Conservation (phyloP, 768 basidiomycete genomes). For the Russula sp. region DNA sequence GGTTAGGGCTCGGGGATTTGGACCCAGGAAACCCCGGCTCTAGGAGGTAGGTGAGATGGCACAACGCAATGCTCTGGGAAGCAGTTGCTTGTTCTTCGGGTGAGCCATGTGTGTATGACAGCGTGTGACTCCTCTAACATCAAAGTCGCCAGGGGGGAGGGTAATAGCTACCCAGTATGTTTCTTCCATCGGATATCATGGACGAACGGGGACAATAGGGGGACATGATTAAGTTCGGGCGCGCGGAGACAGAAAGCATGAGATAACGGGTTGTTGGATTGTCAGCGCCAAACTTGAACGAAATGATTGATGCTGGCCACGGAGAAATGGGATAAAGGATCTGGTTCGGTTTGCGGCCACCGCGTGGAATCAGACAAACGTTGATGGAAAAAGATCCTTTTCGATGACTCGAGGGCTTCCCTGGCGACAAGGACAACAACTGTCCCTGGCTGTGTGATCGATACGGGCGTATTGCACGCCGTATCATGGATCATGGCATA, state of each 20-base stretch:
- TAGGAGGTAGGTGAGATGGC: background rate
- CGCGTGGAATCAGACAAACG: background rate
- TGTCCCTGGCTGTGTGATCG: conserved; percentile 9
- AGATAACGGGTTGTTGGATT: conserved; percentile 10
- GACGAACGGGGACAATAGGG: background rate
- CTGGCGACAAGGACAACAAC: conserved; percentile 4
- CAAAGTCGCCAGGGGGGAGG: background rate
- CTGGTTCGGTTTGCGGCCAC: conserved; percentile 23
- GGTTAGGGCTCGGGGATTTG: background rate
- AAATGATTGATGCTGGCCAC: background rate
- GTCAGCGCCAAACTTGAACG: conserved; percentile 1
- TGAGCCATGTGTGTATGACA: background rate
- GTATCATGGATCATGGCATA: background rate
- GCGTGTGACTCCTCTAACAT: background rate
- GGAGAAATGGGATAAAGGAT: background rate
- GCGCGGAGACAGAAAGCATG: conserved; percentile 2
- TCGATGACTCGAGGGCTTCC: background rate
- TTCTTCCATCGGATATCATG: background rate
- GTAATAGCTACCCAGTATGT: background rate
- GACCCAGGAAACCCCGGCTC: background rate
- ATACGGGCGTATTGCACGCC: background rate
- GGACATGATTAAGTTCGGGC: conserved; percentile 11
- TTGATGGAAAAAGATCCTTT: conserved; percentile 11
- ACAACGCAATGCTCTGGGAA: background rate
- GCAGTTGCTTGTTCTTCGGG: background rate